phyloP scores from a whole-genome alignment of 2,329 filamentous ascomycete genomes.

The Arthrobotrys pseudoclavata region DNA sequence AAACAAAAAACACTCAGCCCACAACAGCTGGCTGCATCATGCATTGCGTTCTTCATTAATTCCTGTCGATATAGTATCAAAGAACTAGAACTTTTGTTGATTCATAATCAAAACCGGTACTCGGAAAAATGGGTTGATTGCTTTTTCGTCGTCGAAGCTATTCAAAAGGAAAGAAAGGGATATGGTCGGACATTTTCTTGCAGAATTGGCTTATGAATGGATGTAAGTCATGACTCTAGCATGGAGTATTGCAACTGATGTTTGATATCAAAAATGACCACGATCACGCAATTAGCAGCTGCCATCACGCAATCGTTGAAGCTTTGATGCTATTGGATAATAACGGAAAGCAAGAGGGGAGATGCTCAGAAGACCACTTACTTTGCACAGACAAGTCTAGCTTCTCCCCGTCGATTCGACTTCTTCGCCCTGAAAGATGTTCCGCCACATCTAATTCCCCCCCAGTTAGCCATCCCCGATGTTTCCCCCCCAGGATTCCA shows the following conservation, averaged over 20 bases:
- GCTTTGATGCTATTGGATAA: constrained; percentile 16
- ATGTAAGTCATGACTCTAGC: constrained; percentile 58
- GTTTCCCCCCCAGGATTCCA: background rate
- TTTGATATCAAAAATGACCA: constrained; percentile 10
- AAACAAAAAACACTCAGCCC: background rate
- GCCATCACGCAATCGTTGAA: constrained; percentile 17
- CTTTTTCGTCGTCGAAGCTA: constrained; percentile 3
- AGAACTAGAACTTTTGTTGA: constrained; percentile 31
- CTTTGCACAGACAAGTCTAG: constrained; percentile 74
- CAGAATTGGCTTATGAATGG: constrained; percentile 43
- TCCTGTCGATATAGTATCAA: constrained; percentile 16
- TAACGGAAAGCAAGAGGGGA: background rate
- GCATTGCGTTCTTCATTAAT: constrained; percentile 15
- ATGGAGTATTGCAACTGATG: constrained; percentile 52
- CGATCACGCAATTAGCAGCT: constrained; percentile 26
- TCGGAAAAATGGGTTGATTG: constrained; percentile 6
- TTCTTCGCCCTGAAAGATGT: constrained; percentile 75
- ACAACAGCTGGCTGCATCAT: background rate
- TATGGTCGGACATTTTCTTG: constrained; percentile 55
- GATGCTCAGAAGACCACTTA: constrained; percentile 64
- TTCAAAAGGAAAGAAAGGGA: constrained; percentile 48
- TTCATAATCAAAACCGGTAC: constrained; percentile 19
- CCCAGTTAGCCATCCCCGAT: constrained; percentile 4
- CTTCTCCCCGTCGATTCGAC: constrained; percentile 69
- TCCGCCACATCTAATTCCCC: constrained; percentile 69